These are phyloP conservation scores for Daedaleopsis sinensis DNA, from an alignment of 768 basidiomycete species.

Conservation along the genomic window DNA sequence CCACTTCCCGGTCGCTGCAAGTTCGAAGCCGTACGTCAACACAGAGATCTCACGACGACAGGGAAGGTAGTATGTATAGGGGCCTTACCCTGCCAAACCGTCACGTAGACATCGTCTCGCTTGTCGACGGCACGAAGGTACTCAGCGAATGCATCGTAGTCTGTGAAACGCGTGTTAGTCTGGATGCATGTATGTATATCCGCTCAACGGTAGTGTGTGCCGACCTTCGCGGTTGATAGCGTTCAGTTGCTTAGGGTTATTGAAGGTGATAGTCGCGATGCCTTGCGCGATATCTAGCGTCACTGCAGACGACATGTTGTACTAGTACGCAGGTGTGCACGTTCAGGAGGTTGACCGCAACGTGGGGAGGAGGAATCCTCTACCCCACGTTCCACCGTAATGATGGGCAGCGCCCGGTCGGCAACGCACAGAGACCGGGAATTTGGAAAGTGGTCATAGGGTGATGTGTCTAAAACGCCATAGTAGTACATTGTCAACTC, in stretches of 20 bases:
- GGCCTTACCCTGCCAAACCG: constrained; percentile 64
- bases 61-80: background rate
- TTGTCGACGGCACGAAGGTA: constrained; percentile 59
- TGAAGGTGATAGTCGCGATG: constrained; percentile 72
- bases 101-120: constrained; percentile 63
- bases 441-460: too few relatives aligned
- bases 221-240: constrained; percentile 57
- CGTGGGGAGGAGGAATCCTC: too few relatives aligned
- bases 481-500: too few relatives aligned
- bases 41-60: background rate
- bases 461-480: too few relatives aligned
- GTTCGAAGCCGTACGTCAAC: background rate
- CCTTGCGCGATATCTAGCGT: constrained; percentile 51
- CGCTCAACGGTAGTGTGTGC: too few relatives aligned
- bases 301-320: constrained; percentile 47
- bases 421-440: too few relatives aligned
- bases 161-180: constrained; percentile 33
- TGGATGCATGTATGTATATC: too few relatives aligned
- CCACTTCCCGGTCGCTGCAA: constrained; percentile 64
- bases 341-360: too few relatives aligned
- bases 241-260: constrained; percentile 61
- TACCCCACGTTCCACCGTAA: too few relatives aligned
- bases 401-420: too few relatives aligned
- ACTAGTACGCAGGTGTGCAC: background rate
- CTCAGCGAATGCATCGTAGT: constrained; percentile 64